phyloP scores from a whole-genome alignment of 805 yeast genomes.

The Candida caryicola region DNA sequence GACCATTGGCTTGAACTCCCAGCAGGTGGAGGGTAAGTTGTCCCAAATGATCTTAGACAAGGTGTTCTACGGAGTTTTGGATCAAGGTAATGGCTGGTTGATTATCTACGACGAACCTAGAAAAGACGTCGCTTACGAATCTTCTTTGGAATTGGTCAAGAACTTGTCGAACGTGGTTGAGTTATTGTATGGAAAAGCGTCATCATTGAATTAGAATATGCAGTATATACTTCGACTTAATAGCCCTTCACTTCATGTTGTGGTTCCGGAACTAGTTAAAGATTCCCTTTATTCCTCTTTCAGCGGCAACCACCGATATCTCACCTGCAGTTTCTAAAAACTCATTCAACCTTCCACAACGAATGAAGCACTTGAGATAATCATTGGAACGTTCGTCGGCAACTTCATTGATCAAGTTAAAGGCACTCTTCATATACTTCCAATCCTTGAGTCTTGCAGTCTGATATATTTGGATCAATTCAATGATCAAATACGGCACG shows the following conservation, averaged over 20 bases:
- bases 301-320: conserved; percentile 51
- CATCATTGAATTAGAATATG: conserved; percentile 62
- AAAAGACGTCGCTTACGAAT: conserved; percentile 83
- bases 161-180: conserved; percentile 88
- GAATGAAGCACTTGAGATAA: conserved; percentile 58
- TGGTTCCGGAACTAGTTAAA: conserved; percentile 20
- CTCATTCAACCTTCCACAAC: conserved; percentile 53
- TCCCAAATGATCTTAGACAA: conserved; percentile 96
- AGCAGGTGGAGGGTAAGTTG: conserved; percentile 89
- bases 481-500: conserved; percentile 70
- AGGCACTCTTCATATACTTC: conserved; percentile 53
- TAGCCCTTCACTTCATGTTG: no score
- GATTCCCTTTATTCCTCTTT: conserved; percentile 45
- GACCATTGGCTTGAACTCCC: conserved; percentile 80
- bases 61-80: conserved; percentile 93
- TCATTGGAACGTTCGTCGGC: conserved; percentile 62
- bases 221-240: no score
- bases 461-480: conserved; percentile 54
- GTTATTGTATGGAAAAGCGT: conserved; percentile 88
- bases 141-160: conserved; percentile 81
- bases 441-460: conserved; percentile 36
- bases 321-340: conserved; percentile 54
- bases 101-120: conserved; percentile 86
- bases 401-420: conserved; percentile 57
- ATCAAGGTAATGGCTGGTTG: conserved; percentile 98